Base-by-base conservation (phyloP, 371 early-diverging fungal genomes). In the Circinella minor region DNA sequence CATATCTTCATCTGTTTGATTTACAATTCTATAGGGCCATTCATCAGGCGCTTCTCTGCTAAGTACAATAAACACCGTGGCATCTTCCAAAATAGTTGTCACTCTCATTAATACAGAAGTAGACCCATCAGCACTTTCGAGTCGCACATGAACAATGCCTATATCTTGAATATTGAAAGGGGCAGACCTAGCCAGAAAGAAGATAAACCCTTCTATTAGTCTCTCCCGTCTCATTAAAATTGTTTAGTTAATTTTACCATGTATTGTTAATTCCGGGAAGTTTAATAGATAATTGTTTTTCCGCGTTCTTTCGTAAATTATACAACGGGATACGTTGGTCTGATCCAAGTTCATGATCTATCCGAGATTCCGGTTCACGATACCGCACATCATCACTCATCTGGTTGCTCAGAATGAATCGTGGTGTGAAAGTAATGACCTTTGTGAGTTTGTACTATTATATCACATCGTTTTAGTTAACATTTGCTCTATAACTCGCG, bases 21-120 rank as follows among this genome's bases (percentile, higher is more conserved):
- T 98, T 38, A 94, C 94, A 57, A 99, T 87, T 11, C 90, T 80
- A 69, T 91, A 96, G 14, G 98, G 99, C 99, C 99, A 99, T 64
- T 89, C 82, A 5, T 90, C 88, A 10, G 72, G 66, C 37, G 88
- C 85, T 74, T 94, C 94, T 51, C 89, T 88, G 55, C 88, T 86
- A 59, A 97, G 79, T 0, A 93, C 76, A 46, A 99, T 90, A 76
- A 96, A 97, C 17, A 99, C 80, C 1, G 95, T 95, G 0, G 99
- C 96, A 39, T 91, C 92, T 63, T 97, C 92, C 67, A 98, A 74
- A 10, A 91, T 69, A 36, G 94, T 86, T 18, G 95, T 89, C 4
- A 93, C 89, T 9, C 94, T 86, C 36, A 98, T 81, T 38, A 99
- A 80, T 20, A 91, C 82, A 20, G 89, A 85, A 13, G 83, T 83